A percentile compares a stretch with the other conserved stretches of the same genome.
These are phyloP conservation scores for Lichenothelia convexa DNA, from an alignment of 495 filamentous ascomycete species.

Conservation along the genomic window DNA sequence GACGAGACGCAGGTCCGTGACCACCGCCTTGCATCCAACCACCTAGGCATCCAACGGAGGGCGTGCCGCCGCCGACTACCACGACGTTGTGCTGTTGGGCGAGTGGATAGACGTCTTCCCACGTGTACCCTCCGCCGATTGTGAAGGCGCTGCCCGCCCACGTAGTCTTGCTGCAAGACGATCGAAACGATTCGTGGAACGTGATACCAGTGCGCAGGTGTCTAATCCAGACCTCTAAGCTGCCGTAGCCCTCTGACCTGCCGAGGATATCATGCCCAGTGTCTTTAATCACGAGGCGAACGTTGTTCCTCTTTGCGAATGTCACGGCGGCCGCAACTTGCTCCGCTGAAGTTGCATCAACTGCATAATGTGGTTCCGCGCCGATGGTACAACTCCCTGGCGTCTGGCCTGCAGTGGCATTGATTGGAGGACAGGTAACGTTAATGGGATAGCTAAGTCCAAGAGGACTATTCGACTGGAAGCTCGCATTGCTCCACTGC, in stretches of 20 bases:
- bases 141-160: conserved; percentile 22
- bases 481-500: conserved; percentile 17
- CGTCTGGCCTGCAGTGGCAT: conserved; percentile 15
- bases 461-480: conserved; percentile 15
- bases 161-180: conserved; percentile 1
- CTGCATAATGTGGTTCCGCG: conserved; percentile 1
- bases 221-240: conserved; percentile 24
- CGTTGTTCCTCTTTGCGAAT: conserved; percentile 3
- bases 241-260: conserved; percentile 20
- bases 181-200: conserved; percentile 14
- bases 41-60: conserved; percentile 6
- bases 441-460: conserved; percentile 19
- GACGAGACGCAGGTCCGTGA: conserved; percentile 3
- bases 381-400: conserved; percentile 8
- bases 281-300: conserved; percentile 4
- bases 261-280: conserved; percentile 5
- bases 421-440: conserved; percentile 17
- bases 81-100: conserved; percentile 3
- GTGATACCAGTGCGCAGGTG: conserved; percentile 17
- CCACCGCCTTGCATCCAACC: conserved; percentile 10
- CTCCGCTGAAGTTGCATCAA: conserved; percentile 1
- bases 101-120: conserved; percentile 3
- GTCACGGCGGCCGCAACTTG: not conserved
- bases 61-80: conserved; percentile 5
- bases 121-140: conserved; percentile 21